Base-by-base conservation (phyloP, 257 asterid species). In the Salvia miltiorrhiza region DNA sequence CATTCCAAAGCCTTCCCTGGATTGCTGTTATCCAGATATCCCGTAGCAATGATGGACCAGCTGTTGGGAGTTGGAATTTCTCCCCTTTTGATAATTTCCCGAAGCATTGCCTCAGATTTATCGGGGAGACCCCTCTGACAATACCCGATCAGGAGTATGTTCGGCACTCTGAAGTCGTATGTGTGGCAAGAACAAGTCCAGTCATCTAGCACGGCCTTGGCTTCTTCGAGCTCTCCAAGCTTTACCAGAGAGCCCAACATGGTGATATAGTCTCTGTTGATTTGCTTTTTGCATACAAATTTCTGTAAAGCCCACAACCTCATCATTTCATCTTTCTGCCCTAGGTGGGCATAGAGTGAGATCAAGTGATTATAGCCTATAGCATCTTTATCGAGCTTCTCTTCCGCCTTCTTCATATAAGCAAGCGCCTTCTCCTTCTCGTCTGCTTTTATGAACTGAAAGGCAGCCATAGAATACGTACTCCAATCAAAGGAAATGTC, bases 241-340 rank as follows among this genome's bases (percentile, higher is more conserved):
- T 83, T 87, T 76, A 85, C 87, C 53, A 87, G 71, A 69, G 79
- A 76, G 5, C 87, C 84, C 52, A 84, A 68, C 77, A 87, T 69
- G 53, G 84, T 79, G 28, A 84, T 84, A 67, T 87, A 87, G 44
- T 84, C 93, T 69, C 83, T 44, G 68, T 87, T 87, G 58, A 82
- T 77, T 55, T 84, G 90, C 84, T 87, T 84, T 52, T 77, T 87
- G 70, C 87, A 84, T 5, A 43, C 76, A 17, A 71, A 5, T 71
- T 84, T 81, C n/a, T 84, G 88, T 73, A 79, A 65, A 63, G 32
- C 79, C 93, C 93, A 87, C 67, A 85, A 41, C 65, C 93, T 78
- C 79, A 73, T 77, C 74, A 87, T 79, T 73, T 83, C 88, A 28
- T 79, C 80, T 35, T 65, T 76, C 68, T 77, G 67, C 20, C 85